These are phyloP conservation scores for Yamadazyma conglobata DNA, from an alignment of 1,139 yeast genomes.

Conservation along the genomic window DNA sequence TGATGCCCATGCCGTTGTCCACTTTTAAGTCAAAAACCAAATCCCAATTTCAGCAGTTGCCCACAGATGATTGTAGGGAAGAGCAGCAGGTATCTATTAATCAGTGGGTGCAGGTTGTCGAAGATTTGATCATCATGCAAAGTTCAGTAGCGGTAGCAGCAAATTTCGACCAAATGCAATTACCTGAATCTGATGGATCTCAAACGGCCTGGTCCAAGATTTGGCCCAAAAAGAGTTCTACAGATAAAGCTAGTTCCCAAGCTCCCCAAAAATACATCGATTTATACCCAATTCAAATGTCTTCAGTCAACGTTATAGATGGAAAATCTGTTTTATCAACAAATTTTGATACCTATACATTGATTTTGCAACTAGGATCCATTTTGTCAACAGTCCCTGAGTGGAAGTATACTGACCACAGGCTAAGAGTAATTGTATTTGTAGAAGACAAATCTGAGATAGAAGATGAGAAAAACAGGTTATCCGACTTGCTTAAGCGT, in stretches of 20 bases:
- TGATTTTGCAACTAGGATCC: conserved; percentile 89
- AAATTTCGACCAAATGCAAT: conserved; percentile 62
- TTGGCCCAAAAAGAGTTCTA: conserved; percentile 7
- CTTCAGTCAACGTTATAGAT: conserved; percentile 66
- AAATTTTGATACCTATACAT: conserved; percentile 90
- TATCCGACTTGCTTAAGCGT: conserved; percentile 61
- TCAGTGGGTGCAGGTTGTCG: conserved; percentile 91
- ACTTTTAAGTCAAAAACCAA: conserved; percentile 17
- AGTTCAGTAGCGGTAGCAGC: conserved; percentile 93
- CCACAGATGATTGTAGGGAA: conserved; percentile 76
- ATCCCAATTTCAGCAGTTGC: conserved; percentile 38
- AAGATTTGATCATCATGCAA: conserved; percentile 87
- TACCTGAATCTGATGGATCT: conserved; percentile 42
- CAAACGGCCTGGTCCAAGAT: conserved; percentile 18
- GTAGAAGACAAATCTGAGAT: conserved; percentile 76
- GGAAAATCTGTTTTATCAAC: conserved; percentile 76
- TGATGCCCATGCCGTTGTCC: conserved; percentile 18
- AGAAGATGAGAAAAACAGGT: conserved; percentile 61
- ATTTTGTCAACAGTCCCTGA: conserved; percentile 88
- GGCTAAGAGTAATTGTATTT: conserved; percentile 77
- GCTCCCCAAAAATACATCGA: conserved; percentile 55
- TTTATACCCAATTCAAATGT: conserved; percentile 94
- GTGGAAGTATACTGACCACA: conserved; percentile 72
- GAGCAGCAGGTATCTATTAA: conserved; percentile 67
- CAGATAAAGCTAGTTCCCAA: conserved; percentile 3